phyloP scores from a whole-genome alignment of 495 filamentous ascomycete genomes.

The Podospora pseudoanserina region DNA sequence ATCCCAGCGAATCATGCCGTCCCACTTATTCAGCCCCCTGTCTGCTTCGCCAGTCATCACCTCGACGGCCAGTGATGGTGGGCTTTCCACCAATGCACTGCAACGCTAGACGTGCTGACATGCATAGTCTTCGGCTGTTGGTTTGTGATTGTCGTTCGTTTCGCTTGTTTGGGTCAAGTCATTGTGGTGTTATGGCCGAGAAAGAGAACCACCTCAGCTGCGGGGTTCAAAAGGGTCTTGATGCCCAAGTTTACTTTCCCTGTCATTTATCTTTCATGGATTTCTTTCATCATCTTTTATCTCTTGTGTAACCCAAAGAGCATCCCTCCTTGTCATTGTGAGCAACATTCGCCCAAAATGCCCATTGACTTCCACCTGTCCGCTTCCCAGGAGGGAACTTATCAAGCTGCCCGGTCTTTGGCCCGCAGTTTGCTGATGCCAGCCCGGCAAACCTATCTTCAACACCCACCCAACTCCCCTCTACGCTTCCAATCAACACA shows the following conservation, averaged over 20 bases:
- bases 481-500: constrained; percentile 45
- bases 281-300: background rate
- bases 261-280: background rate
- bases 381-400: constrained; percentile 33
- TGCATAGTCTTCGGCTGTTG: background rate
- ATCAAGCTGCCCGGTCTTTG: constrained; percentile 33
- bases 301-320: background rate
- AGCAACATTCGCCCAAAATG: constrained; percentile 19
- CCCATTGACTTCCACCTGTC: constrained; percentile 44
- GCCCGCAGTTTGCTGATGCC: constrained; percentile 36
- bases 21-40: background rate
- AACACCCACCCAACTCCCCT: constrained; percentile 28
- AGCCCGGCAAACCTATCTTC: constrained; percentile 35
- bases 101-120: background rate
- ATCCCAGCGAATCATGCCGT: background rate
- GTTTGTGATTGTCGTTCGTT: background rate
- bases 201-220: background rate
- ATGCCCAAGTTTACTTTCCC: background rate
- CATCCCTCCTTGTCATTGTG: background rate
- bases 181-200: background rate
- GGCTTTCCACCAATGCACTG: background rate
- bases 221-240: background rate
- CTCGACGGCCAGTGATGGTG: background rate
- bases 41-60: background rate
- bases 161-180: background rate